Percentiles rank a stretch among this genome's conserved stretches.
These are phyloP conservation scores for Amylostereum areolatum DNA, from an alignment of 1,284 basidiomycete genomes.

Conservation along the genomic window DNA sequence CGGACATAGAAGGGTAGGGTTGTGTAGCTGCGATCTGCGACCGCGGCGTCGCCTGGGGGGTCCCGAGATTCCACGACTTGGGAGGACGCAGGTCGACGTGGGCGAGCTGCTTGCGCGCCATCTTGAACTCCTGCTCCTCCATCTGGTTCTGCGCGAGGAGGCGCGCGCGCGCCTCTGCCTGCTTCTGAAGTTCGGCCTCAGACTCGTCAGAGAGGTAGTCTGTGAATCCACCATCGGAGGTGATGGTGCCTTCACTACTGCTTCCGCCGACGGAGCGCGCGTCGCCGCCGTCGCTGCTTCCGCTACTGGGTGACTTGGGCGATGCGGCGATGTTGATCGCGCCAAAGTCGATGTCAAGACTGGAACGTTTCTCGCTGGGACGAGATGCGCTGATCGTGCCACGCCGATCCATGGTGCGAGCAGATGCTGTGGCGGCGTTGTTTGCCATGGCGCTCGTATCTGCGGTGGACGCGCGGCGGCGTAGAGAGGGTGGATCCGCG, in stretches of 20 bases:
- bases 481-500: slow-evolving; percentile 15
- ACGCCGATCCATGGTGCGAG: slow-evolving; percentile 9
- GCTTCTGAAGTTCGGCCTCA: slow-evolving; percentile 74
- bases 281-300: slow-evolving; percentile 55
- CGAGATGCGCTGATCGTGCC: slow-evolving; percentile 13
- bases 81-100: slow-evolving; percentile 68
- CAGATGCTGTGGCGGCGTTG: slow-evolving; percentile 6
- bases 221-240: slow-evolving; percentile 77
- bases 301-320: slow-evolving; percentile 41
- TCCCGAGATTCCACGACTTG: slow-evolving; percentile 51
- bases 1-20: slow-evolving; percentile 11
- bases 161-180: slow-evolving; percentile 71
- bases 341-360: slow-evolving; percentile 32
- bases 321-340: slow-evolving; percentile 31
- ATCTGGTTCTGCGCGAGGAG: slow-evolving; percentile 69
- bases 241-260: slow-evolving; percentile 62
- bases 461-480: slow-evolving; percentile 21
- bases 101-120: slow-evolving; percentile 68
- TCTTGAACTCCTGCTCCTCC: slow-evolving; percentile 74
- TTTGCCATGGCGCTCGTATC: slow-evolving; percentile 9
- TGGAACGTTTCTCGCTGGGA: slow-evolving; percentile 12
- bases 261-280: slow-evolving; percentile 31
- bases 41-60: slow-evolving; percentile 19
- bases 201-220: slow-evolving; percentile 82
- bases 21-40: slow-evolving; percentile 16